Base-by-base conservation (phyloP, 2,329 filamentous ascomycete species). In the Metarhizium humberi region DNA sequence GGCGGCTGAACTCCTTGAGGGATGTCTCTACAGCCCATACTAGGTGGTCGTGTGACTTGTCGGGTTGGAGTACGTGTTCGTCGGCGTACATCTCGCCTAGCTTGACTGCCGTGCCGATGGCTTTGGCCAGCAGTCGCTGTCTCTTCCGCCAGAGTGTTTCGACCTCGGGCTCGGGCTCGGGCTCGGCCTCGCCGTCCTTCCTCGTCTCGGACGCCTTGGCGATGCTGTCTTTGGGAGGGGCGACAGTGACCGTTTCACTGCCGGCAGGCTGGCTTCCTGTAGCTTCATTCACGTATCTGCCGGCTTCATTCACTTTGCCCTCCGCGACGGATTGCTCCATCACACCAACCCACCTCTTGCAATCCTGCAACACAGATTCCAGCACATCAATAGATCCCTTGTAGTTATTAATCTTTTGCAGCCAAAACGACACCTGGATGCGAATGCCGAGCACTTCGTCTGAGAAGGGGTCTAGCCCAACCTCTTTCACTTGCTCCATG, bases 391-490 rank as follows among this genome's bases (percentile, higher is more conserved):
- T 85, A 0, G 91, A 84, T 56, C 85, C 81, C 25, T 81, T 77
- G 64, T 85, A 85, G 63, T 87, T 82, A 36, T 85, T 79, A 16
- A 89, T 81, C 65, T 87, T 86, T 70, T 96, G 90, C 59, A 96
- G 78, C 78, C 95, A 84, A 10, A 80, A 79, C 1, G 90, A 85
- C 8, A 95, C 78, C 67, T 92, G 85, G 52, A 97, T 85, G 66
- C 91, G 90, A 53, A 97, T 85, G 8, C 94, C 94, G 62, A 96
- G 78, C 38, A 96, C 86, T 68, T 96, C 92, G 63, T 96, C 88
- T 4, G 88, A 92, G 67, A 92, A 95, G 0, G 89, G 90, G 66
- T 97, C 90, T 74, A 99, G 82, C 0, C 85, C 84, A 52, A 87
- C 66, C 64, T 90, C 84, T 51, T 84, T 75, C 56, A 90, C 90